Evolutionary conservation across 257 asterid genomes (phyloP), one percentile per base, ranked within the genome.

Genomic region (Solanum tarapatanum): DNA sequence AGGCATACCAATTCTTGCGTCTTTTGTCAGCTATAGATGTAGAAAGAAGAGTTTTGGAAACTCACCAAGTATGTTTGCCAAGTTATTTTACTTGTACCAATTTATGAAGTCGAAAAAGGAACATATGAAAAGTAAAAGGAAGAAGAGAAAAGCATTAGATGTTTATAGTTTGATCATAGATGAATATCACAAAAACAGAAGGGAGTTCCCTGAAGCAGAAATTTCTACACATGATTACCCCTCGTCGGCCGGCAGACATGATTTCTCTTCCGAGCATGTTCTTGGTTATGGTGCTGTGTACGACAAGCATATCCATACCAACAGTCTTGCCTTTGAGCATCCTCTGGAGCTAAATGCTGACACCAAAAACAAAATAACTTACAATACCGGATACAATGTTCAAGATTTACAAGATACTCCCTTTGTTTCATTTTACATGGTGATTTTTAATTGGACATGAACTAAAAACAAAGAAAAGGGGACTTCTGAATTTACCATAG

Each of bases 261-360:
- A 91, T 97, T 97, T 91, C 97, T 92, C 92, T 88, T 97, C 9
- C 95, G 95, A 45, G 99, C 99, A 82, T 97, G 99, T 74, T 97
- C 98, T 87, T 93, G 98, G 19, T 91, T 96, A 80, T 95, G 98
- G 90, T 97, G 99, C 82, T 97, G 99, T 39, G 99, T 96, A 82
- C 99, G 91, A 90, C 99, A 97, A 77, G 94, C 92, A 87, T 92
- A 94, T 80, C 99, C 99, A 13, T 95, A 97, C 99, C 99, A 97
- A 93, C 99, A 97, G 89, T 97, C 92, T 85, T 92, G 93, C 80
- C 99, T 91, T 89, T 92, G 90, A 82, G 85, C 87, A 45, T 92
- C 99, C 88, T 93, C 99, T 32, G 89, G 91, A 32, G 98, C 93
- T 58, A 97, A 92, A 84, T 37, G 55, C 99, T 97, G 43, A 45